Conservation (phyloP, 106 monocot genomes). For the Allium fistulosum region DNA sequence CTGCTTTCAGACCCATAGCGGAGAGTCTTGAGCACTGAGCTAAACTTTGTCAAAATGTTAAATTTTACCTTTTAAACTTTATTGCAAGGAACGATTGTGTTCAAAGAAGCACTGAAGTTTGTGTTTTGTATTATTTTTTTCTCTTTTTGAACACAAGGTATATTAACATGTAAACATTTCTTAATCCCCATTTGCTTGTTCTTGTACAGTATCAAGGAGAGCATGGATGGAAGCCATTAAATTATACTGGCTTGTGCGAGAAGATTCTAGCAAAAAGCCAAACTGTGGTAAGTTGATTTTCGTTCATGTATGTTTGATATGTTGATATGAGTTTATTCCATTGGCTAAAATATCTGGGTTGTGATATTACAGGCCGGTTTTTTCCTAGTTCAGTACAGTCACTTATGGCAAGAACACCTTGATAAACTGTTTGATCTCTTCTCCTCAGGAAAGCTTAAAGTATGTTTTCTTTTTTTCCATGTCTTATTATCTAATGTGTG, state of each 20-base stretch:
- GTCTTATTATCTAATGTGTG: background rate
- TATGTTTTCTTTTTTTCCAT: constrained; percentile 15
- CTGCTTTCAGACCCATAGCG: no score
- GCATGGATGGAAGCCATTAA: constrained; percentile 87
- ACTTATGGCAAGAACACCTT: constrained; percentile 74
- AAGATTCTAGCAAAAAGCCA: constrained; percentile 94
- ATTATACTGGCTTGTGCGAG: constrained; percentile 85
- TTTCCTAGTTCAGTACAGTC: constrained; percentile 80
- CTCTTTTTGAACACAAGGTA: background rate
- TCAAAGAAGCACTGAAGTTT: background rate
- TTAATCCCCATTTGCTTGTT: background rate
- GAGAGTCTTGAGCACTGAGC: no score
- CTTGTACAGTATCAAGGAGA: constrained; percentile 91
- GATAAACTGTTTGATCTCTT: constrained; percentile 72
- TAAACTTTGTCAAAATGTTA: no score
- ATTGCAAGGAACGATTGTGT: background rate
- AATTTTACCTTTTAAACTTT: background rate
- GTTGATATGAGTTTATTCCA: background rate
- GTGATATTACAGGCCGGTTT: constrained; percentile 71
- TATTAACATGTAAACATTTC: background rate
- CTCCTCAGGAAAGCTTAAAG: constrained; percentile 85
- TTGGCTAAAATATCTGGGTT: background rate
- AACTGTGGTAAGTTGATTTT: constrained; percentile 74
- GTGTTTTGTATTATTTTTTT: background rate
- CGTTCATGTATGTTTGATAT: constrained; percentile 4